phyloP scores from a whole-genome alignment of 306 rosid genomes.

The Citrullus colocynthis region DNA sequence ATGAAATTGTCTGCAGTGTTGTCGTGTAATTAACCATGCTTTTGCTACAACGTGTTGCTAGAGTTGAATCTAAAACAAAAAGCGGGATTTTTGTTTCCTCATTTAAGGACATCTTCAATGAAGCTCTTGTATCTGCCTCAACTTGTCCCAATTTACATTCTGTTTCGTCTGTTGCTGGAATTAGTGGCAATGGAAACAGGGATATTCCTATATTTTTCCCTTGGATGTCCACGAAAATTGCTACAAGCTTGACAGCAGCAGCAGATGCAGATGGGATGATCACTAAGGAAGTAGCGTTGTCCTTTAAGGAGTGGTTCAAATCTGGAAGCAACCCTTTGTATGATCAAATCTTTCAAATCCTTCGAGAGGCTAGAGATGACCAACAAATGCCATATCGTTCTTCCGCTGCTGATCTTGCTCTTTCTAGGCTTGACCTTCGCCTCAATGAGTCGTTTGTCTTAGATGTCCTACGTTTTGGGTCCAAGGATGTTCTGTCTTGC shows the following conservation, averaged over 20 bases:
- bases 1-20: background rate
- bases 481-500: slow-evolving; percentile 39
- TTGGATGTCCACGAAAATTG: background rate
- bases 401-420: slow-evolving; percentile 24
- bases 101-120: background rate
- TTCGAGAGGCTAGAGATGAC: slow-evolving; percentile 5
- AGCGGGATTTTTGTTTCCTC: background rate
- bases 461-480: slow-evolving; percentile 35
- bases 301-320: slow-evolving; percentile 56
- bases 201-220: background rate
- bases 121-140: background rate
- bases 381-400: slow-evolving; percentile 11
- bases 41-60: background rate
- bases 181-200: background rate
- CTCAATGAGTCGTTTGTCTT: slow-evolving; percentile 41
- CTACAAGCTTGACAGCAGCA: background rate
- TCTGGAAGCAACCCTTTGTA: slow-evolving; percentile 13
- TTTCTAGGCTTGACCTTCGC: slow-evolving; percentile 35
- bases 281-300: slow-evolving; percentile 13
- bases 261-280: background rate
- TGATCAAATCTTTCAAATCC: slow-evolving; percentile 36
- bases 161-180: background rate
- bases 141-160: background rate
- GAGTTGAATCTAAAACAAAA: slow-evolving; percentile 2
- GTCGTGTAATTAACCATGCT: slow-evolving; percentile 1